Base-by-base conservation (phyloP, 2,329 filamentous ascomycete species). In the Emergomyces orientalis region DNA sequence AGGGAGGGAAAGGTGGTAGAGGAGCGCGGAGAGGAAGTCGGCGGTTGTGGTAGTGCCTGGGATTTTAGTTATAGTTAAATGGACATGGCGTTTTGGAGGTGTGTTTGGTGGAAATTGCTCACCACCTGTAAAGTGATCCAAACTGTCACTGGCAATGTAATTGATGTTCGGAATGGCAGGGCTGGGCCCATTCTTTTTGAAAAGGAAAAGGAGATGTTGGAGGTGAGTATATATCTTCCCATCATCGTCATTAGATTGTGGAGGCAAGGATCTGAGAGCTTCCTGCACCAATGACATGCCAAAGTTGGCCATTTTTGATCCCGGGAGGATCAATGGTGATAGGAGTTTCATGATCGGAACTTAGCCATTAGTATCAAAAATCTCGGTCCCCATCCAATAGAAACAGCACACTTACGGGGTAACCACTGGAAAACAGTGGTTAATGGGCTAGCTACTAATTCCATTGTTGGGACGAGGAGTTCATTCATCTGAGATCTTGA, bases 121-220 rank as follows among this genome's bases (percentile, higher is more conserved):
- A 66, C 66, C 66, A 41, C 62, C 66, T 37, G 65, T 41, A 41
- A 67, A 66, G 61, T 67, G 63, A 47, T 67, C 66, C 7, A 67
- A 27, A 37, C 65, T 65, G 49, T 67, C 66, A 41, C 66, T 67
- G 39, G 66, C 66, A 30, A 67, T 64, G 52, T 65, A 67, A 25
- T 47, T 63, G 22, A 61, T 58, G 58, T 63, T 57, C 1, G 66
- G 65, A 45, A 67, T 62, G 37, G 61, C 59, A 19, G 32, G 14
- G 39, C 54, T 63, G 1, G 65, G 47, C 0, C 66, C 66, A 45
- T 67, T 55, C 39, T 61, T 64, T 51, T 61, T 61, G 34, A 60
- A 64, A 11, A 60, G 54, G n/a, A n/a, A 22, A 11, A 62, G 22
- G 27, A 66, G 66, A 52, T 63, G 65, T 27, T 64, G 51, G 43